phyloP scores from a whole-genome alignment of 2,329 filamentous ascomycete species.

The Penicillium sp. region DNA sequence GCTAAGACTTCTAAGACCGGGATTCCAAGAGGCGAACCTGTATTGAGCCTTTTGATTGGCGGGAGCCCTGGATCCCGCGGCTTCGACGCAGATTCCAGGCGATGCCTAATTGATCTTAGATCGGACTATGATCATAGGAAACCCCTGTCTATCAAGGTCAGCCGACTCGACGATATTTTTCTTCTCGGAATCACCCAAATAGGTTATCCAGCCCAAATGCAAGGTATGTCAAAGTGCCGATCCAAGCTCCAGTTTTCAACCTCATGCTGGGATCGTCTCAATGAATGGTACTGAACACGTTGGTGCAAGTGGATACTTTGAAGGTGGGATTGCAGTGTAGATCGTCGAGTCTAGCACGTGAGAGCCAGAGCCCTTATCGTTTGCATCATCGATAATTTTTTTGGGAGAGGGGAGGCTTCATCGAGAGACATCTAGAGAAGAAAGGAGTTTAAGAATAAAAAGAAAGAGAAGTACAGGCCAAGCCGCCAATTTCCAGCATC shows the following conservation, averaged over 20 bases:
- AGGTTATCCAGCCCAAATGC: slow-evolving; percentile 10
- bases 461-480: neutral
- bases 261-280: neutral
- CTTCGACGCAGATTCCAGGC: slow-evolving; percentile 20
- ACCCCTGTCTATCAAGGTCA: slow-evolving; percentile 18
- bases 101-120: slow-evolving; percentile 19
- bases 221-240: slow-evolving; percentile 2
- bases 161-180: slow-evolving; percentile 16
- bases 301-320: neutral
- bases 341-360: slow-evolving; percentile 18
- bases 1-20: neutral
- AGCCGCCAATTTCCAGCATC: neutral
- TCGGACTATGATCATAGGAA: slow-evolving; percentile 1
- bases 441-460: neutral
- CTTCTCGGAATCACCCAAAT: slow-evolving; percentile 14
- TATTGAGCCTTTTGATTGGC: slow-evolving; percentile 12
- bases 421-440: neutral
- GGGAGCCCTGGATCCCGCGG: slow-evolving; percentile 1
- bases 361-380: slow-evolving; percentile 23
- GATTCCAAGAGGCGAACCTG: neutral
- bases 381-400: slow-evolving; percentile 16
- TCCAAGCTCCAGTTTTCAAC: neutral
- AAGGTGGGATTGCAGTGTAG: slow-evolving; percentile 6
- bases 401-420: no score
- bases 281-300: neutral